Evolutionary conservation across 257 asterid genomes (phyloP), one percentile per base, ranked within the genome.

Genomic region (Anisodus tanguticus): DNA sequence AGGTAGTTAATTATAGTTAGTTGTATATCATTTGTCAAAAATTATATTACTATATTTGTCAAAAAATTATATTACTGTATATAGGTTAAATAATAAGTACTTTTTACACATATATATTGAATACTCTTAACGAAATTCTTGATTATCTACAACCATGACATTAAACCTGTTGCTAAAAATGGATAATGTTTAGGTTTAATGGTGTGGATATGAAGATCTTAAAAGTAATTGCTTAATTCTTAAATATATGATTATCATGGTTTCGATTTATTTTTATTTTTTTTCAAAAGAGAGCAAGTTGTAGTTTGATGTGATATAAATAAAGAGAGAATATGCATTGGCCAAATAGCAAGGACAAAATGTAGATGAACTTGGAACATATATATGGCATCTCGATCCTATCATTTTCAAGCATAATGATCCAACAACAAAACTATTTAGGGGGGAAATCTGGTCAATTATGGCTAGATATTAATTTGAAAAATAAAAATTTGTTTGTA

Each of bases 341-440:
- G 47, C 62, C 81, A 49, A 76, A 76, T 76, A 51, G 22, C 63
- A 76, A 76, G 62, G 81, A 76, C 81, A 76, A 76, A 76, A 76
- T 13, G 22, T 76, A 3, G 12, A 76, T 51, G 63, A 53, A 76
- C 12, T 49, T 76, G 81, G 81, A 76, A 51, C 63, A 26, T 76
- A 26, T 31, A 62, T 76, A 51, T 51, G 63, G 63, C 45, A 76
- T 51, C 47, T 76, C 2, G 12, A 51, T 22, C 22, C 45, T 12
- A 22, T 76, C 62, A 76, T 51, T 76, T 22, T 74, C 80, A 11
- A 11, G 60, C 17, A 74, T 51, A 76, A 51, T 51, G 12, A 12
- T 74, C 19, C 81, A 74, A 76, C 2, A 76, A 7, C 17, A 19
- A 72, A 22, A 13, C 13, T 49, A 49, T 72, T 74, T 70, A 17